phyloP scores from a whole-genome alignment of 208 protist species.

The Acanthamoeba sp. region DNA sequence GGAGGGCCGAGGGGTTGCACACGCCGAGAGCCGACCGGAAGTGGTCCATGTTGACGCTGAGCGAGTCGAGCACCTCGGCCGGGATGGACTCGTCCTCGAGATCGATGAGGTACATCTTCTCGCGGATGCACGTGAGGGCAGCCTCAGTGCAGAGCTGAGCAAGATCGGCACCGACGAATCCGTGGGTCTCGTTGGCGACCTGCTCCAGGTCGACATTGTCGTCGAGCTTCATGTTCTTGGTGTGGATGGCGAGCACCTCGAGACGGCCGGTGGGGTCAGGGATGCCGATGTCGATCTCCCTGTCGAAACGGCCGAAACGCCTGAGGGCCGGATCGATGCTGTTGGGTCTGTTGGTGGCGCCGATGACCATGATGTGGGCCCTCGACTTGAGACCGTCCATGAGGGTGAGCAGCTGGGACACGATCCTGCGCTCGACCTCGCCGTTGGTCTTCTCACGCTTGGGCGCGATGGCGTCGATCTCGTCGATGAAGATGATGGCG shows the following conservation, averaged over 20 bases:
- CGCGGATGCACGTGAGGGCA: constrained; percentile 99
- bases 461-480: constrained; percentile 99
- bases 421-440: constrained; percentile 99
- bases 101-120: constrained; percentile 99
- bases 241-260: constrained; percentile 99
- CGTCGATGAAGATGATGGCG: constrained; percentile 99
- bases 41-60: constrained; percentile 99
- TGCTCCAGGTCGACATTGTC: constrained; percentile 98
- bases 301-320: constrained; percentile 99
- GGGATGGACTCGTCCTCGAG: constrained; percentile 99
- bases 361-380: constrained; percentile 99
- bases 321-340: constrained; percentile 99
- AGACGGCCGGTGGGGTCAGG: constrained; percentile 99
- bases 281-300: constrained; percentile 99
- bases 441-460: constrained; percentile 99
- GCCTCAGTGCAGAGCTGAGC: constrained; percentile 99
- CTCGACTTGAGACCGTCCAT: constrained; percentile 99
- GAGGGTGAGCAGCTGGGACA: constrained; percentile 99
- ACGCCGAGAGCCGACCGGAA: constrained; percentile 97
- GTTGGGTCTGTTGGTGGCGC: constrained; percentile 99
- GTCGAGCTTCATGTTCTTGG: constrained; percentile 99
- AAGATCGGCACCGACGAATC: constrained; percentile 99
- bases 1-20: constrained; percentile 99
- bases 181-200: constrained; percentile 95
- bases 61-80: constrained; percentile 97